These are phyloP conservation scores for Trichosanthes truncata DNA, from an alignment of 306 rosid species.

Conservation along the genomic window DNA sequence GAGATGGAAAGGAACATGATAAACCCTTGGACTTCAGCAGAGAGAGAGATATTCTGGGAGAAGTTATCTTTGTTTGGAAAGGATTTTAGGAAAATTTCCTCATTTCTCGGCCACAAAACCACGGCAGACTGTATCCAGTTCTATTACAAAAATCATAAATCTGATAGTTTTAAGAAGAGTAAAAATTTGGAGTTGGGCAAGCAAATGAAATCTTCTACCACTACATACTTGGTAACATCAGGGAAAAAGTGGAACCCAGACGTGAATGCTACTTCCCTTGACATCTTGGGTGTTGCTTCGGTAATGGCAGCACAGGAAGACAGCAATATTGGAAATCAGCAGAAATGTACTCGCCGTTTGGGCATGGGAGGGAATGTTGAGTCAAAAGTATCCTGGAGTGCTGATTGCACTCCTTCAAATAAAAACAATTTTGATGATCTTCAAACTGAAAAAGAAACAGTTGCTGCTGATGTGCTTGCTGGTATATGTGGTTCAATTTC, in stretches of 20 bases:
- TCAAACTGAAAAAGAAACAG: slow-evolving; percentile 69
- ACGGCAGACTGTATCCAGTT: slow-evolving; percentile 93
- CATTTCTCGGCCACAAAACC: slow-evolving; percentile 79
- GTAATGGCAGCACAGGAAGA: slow-evolving; percentile 55
- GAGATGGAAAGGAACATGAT: slow-evolving; percentile 75
- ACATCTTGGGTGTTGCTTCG: slow-evolving; percentile 81
- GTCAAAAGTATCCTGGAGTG: slow-evolving; percentile 28
- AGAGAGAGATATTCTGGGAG: slow-evolving; percentile 54
- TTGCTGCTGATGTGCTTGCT: slow-evolving; percentile 88
- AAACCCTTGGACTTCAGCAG: slow-evolving; percentile 82
- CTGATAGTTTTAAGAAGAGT: slow-evolving; percentile 58
- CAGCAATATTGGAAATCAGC: slow-evolving; percentile 25
- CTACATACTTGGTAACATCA: slow-evolving; percentile 39
- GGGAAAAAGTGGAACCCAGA: slow-evolving; percentile 76
- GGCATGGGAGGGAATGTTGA: slow-evolving; percentile 37
- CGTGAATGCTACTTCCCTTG: slow-evolving; percentile 60
- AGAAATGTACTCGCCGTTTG: slow-evolving; percentile 28
- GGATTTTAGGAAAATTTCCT: slow-evolving; percentile 73
- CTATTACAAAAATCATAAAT: slow-evolving; percentile 88
- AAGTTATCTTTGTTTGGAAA: slow-evolving; percentile 59
- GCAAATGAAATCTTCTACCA: slow-evolving; percentile 42
- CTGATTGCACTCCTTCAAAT: slow-evolving; percentile 25
- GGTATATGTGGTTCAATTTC: slow-evolving; percentile 79
- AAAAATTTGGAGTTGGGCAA: slow-evolving; percentile 44
- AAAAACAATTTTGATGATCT: slow-evolving; percentile 39